A percentile compares a stretch with the other conserved stretches of the same genome.
These are phyloP conservation scores for Fraxinus cuspidata DNA, from an alignment of 257 asterid species.

Conservation along the genomic window DNA sequence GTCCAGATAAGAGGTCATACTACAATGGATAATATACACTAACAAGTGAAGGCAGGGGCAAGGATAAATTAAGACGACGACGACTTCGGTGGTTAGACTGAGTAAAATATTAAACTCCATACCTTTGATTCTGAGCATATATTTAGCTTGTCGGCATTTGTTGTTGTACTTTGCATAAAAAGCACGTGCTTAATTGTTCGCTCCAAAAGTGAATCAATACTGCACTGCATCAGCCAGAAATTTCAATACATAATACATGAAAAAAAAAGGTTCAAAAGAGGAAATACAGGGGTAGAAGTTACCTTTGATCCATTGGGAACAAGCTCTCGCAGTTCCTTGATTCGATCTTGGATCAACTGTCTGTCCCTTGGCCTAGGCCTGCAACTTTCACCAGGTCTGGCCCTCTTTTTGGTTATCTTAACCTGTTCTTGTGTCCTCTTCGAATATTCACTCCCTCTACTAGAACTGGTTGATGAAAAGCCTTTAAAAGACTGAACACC, in stretches of 20 bases:
- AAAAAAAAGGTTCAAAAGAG: slow-evolving; percentile 9
- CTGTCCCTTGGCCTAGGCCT: slow-evolving; percentile 98
- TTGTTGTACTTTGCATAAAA: slow-evolving; percentile 78
- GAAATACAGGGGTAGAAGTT: slow-evolving; percentile 19
- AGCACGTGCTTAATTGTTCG: slow-evolving; percentile 86
- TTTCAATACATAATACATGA: slow-evolving; percentile 38
- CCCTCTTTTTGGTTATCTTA: slow-evolving; percentile 70
- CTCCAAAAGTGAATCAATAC: slow-evolving; percentile 94
- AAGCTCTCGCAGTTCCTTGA: slow-evolving; percentile 89
- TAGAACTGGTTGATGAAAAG: slow-evolving; percentile 66
- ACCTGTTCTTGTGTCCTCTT: slow-evolving; percentile 54
- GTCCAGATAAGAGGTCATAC: not conserved
- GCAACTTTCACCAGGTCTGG: slow-evolving; percentile 89
- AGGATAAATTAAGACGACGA: not conserved
- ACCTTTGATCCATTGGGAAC: slow-evolving; percentile 95
- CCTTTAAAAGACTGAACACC: slow-evolving; percentile 56
- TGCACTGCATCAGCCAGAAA: slow-evolving; percentile 71
- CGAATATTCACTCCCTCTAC: slow-evolving; percentile 66
- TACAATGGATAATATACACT: no score
- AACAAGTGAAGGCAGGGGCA: not conserved
- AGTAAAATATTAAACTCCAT: slow-evolving; percentile 9
- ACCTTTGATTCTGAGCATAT: slow-evolving; percentile 79
- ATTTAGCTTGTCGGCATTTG: slow-evolving; percentile 80
- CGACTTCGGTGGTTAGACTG: not conserved
- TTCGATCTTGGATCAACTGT: slow-evolving; percentile 95